Evolutionary conservation across 305 asterid species (phyloP), one percentile per base, ranked within the genome.

Genomic region (Andrographis paniculata): DNA sequence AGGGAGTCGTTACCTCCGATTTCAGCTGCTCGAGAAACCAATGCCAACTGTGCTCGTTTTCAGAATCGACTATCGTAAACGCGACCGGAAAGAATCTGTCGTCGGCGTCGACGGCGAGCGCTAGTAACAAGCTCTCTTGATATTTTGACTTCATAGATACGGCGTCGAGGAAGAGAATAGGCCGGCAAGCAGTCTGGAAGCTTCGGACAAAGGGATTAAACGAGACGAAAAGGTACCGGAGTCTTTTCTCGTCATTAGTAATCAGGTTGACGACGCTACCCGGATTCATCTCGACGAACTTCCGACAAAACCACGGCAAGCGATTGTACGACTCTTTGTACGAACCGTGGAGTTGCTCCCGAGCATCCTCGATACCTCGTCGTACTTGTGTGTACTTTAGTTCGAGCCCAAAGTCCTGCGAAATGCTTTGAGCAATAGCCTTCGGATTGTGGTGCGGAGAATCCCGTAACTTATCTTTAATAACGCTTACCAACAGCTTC

Each of bases 51-150:
- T 70, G 81, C 33, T 67, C 79, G 35, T 63, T 72, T 63, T 84
- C 97, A 36, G 44, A 60, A 69, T 79, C 85, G 17, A 85, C 94
- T 61, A 88, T 68, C 65, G 81, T 61, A 50, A 84, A 82, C 42
- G 97, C 89, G 63, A 88, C 76, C 2, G 93, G 94, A 62, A 84
- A 85, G 72, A 84, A 77, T 23, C 78, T 80, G 65, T 85, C 93
- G 70, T 88, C 83, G 35, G 85, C 97, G 67, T 88, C 97, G 31
- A 82, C 70, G 7, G 89, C 87, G 67, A 75, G 82, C 1, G 94
- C 95, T 18, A 84, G 75, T 56, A 88, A 63, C 66, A 88, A 61
- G 52, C 68, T 64, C 63, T 88, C 95, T 50, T 72, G 81, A 68
- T 70, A 79, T 60, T 67, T 75, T 11, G 97, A 84, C 64, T 60